Conservation (phyloP, 2,329 filamentous ascomycete genomes). For the Nothomitra cinnamomea region DNA sequence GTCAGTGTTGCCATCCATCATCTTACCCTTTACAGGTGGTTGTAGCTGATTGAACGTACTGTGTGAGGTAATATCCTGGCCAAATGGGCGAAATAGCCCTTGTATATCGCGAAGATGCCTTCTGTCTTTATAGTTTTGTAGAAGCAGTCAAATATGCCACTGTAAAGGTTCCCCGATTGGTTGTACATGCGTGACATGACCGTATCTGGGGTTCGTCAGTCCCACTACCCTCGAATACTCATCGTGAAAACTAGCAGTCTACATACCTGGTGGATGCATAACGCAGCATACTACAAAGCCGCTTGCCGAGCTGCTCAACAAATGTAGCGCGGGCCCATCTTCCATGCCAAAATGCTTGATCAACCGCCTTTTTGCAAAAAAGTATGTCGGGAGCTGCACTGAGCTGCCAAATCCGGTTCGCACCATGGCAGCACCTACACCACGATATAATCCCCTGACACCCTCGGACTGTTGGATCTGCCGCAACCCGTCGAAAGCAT, state of each 20-base stretch:
- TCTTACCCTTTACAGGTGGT: not conserved
- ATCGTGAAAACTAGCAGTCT: not conserved
- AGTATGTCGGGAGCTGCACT: slow-evolving; percentile 93
- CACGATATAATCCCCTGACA: slow-evolving; percentile 66
- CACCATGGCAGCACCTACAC: slow-evolving; percentile 86
- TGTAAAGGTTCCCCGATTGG: slow-evolving; percentile 95
- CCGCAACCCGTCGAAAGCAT: slow-evolving; percentile 64
- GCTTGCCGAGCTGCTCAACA: slow-evolving; percentile 74
- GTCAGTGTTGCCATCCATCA: not conserved
- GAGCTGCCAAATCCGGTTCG: slow-evolving; percentile 90
- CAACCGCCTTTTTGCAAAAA: slow-evolving; percentile 82
- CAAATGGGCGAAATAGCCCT: slow-evolving; percentile 90
- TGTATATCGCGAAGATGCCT: slow-evolving; percentile 85
- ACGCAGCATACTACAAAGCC: slow-evolving; percentile 94
- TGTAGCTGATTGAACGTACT: slow-evolving; percentile 18
- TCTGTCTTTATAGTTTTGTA: slow-evolving; percentile 83
- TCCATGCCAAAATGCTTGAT: slow-evolving; percentile 72
- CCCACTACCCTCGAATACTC: not conserved
- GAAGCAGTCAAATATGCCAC: slow-evolving; percentile 79
- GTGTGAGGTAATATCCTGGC: slow-evolving; percentile 91
- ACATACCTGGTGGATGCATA: slow-evolving; percentile 85
- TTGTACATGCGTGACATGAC: slow-evolving; percentile 99
- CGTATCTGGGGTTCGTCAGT: slow-evolving; percentile 42
- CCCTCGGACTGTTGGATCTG: slow-evolving; percentile 70
- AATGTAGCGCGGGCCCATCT: slow-evolving; percentile 75